Evolutionary conservation across 2,329 filamentous ascomycete species (phyloP).

Genomic region (Pseudocercospora fuligena): DNA sequence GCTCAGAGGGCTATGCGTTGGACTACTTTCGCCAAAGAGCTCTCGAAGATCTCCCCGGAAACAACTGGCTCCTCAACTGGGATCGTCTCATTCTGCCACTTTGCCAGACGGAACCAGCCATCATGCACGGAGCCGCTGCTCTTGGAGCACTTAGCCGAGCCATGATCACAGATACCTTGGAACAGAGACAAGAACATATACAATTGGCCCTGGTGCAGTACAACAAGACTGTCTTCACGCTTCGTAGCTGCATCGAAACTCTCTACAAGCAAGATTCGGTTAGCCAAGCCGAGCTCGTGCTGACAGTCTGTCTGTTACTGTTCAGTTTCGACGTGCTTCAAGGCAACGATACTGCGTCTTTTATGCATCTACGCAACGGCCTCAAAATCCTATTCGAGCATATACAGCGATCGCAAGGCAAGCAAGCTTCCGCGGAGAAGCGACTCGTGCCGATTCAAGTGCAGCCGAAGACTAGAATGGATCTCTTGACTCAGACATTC

Average conservation of each 20-base stretch:
- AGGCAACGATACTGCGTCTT: slow-evolving; percentile 18
- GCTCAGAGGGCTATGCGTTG: slow-evolving; percentile 8
- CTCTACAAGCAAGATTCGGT: not conserved
- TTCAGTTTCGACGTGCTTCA: slow-evolving; percentile 23
- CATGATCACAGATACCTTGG: not conserved
- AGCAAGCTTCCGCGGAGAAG: not conserved
- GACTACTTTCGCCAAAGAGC: slow-evolving; percentile 14
- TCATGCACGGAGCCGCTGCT: slow-evolving; percentile 14
- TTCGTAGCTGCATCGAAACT: slow-evolving; percentile 15
- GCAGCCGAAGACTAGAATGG: not conserved
- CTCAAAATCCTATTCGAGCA: slow-evolving; percentile 16
- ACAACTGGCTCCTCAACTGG: slow-evolving; percentile 10
- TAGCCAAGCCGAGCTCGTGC: slow-evolving; percentile 12
- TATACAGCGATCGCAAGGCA: not conserved
- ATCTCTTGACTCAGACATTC: slow-evolving; percentile 18
- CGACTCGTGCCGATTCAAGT: not conserved
- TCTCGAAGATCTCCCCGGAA: slow-evolving; percentile 10
- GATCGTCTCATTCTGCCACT: slow-evolving; percentile 13
- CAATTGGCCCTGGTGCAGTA: slow-evolving; percentile 17
- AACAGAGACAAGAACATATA: not conserved
- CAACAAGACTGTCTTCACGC: slow-evolving; percentile 6
- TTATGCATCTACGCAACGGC: slow-evolving; percentile 18
- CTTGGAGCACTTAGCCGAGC: slow-evolving; percentile 15
- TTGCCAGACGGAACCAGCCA: slow-evolving; percentile 6
- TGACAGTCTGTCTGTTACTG: slow-evolving; percentile 20